Evolutionary conservation across 306 rosid species (phyloP), one percentile per base, ranked within the genome.

Genomic region (Corylus heterophylla): DNA sequence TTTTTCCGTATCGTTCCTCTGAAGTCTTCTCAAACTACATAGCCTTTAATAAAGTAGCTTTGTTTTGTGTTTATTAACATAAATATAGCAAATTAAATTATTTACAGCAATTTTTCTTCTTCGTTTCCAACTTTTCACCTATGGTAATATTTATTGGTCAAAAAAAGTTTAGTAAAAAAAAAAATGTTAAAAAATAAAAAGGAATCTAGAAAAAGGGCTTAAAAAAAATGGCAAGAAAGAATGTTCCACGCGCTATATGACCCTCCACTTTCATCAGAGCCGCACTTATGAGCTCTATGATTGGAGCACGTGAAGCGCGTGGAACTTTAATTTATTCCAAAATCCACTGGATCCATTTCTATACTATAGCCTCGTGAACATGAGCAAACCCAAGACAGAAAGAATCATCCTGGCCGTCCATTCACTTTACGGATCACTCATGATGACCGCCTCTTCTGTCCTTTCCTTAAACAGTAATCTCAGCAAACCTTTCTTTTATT

Each of bases 261-360:
- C 39, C 16, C 4, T 54, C 25, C 37, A 16, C 4, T n/a, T 12
- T 45, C 35, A 13, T 16, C 71, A 68, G 63, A 71, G 72, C 51
- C 76, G 80, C 88, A 77, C 82, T 74, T 69, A 35, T 42, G 25
- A 17, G 7, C 5, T 62, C 37, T 62, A 69, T 76, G 85, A 87
- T 87, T 85, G 88, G 88, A 50, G 75, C 87, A 77, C 79, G 86
- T 69, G 84, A 79, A 79, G 83, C 85, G 86, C 88, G 86, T 82
- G 81, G 69, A n/a, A 27, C 62, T 27, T 77, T 64, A 11, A 71
- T 87, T 70, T 80, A 18, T 61, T 63, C 54, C 35, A 20, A 10
- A 31, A 55, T 4, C 27, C 56, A 7, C 1, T 31, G 1, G 16
- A 59, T 35, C 12, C 44, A 4, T 4, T 4, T 3, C 44, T 25